Evolutionary conservation across 192 early-diverging fungal species (phyloP).

Genomic region (Backusella australiensis): DNA sequence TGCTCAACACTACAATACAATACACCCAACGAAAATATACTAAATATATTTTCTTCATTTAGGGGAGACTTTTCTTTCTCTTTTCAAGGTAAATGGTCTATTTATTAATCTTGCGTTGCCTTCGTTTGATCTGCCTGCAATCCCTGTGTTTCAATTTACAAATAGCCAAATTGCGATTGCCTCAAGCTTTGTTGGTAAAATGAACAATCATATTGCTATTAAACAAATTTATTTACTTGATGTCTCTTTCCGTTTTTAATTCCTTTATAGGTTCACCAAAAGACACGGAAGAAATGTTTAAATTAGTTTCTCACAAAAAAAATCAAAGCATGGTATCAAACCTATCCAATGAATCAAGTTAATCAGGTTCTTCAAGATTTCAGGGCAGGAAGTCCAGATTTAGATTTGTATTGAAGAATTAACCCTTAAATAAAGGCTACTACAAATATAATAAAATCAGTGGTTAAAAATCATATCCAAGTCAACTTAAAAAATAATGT

Average conservation of each 20-base stretch:
- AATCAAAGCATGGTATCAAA: slow-evolving; percentile 52
- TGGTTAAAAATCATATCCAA: neutral
- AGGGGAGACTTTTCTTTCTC: neutral
- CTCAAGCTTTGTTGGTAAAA: neutral
- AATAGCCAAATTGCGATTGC: neutral
- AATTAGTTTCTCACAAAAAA: slow-evolving; percentile 54
- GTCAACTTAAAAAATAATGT: neutral
- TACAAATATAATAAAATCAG: neutral
- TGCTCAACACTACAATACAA: no score
- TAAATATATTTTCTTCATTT: neutral
- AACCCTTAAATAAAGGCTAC: no score
- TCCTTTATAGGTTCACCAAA: slow-evolving; percentile 41
- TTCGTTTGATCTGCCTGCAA: no score
- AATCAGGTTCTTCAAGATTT: slow-evolving; percentile 45
- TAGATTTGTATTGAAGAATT: no score
- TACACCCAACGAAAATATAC: no score
- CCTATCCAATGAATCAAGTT: slow-evolving; percentile 54
- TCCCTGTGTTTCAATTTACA: no score
- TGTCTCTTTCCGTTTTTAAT: slow-evolving; percentile 25
- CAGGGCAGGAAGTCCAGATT: slow-evolving; percentile 50
- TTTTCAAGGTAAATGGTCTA: neutral
- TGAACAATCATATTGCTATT: no score
- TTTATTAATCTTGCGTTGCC: neutral
- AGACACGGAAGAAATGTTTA: slow-evolving; percentile 55
- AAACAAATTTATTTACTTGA: neutral